Base-by-base conservation (phyloP, 2,329 filamentous ascomycete genomes). In the Dothideomycetes sp. region DNA sequence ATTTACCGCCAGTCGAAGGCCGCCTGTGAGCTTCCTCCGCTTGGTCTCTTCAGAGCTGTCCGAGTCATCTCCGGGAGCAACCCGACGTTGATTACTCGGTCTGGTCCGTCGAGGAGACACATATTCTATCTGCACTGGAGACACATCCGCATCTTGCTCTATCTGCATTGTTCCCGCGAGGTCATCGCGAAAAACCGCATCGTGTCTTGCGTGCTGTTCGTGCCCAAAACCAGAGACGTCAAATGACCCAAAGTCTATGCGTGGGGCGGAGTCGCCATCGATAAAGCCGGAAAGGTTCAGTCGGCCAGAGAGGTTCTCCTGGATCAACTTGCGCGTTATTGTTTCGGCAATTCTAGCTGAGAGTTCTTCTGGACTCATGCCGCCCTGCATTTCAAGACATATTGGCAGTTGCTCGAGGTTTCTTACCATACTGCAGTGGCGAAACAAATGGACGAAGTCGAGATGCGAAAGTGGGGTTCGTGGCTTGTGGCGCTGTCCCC, bases 1-100 rank as follows among this genome's bases (percentile, higher is more conserved):
- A 4, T 39, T 29, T 31, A 43, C 43, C 12, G 47, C 46, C 7
- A 56, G 48, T 17, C 52, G 53, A 10, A 61, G 45, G 16, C 56
- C 53, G 19, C 57, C 56, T 10, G 56, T 55, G 2, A 53, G 54
- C 35, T 56, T 58, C 14, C 55, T 53, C 9, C 55, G 50, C 39
- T 53, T 53, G 15, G 80, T n/a, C n/a, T n/a, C n/a, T n/a, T n/a
- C n/a, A n/a, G n/a, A 82, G n/a, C 30, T 11, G n/a, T 40, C 38
- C 24, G 38, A 40, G 7, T 40, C 38, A 14, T 32, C 35, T 9
- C 32, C 38, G 31, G 18, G 31, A 35, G 19, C 31, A 22, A 15
- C 24, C 12, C 19, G 24, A 9, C 38, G 38, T 14, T 31, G 32
- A 10, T 11, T 36, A 27, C 38, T 40, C 14, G 32, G 32, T 31